phyloP scores from a whole-genome alignment of 176 grass and related monocot genomes.

The Cenchrus americanus region DNA sequence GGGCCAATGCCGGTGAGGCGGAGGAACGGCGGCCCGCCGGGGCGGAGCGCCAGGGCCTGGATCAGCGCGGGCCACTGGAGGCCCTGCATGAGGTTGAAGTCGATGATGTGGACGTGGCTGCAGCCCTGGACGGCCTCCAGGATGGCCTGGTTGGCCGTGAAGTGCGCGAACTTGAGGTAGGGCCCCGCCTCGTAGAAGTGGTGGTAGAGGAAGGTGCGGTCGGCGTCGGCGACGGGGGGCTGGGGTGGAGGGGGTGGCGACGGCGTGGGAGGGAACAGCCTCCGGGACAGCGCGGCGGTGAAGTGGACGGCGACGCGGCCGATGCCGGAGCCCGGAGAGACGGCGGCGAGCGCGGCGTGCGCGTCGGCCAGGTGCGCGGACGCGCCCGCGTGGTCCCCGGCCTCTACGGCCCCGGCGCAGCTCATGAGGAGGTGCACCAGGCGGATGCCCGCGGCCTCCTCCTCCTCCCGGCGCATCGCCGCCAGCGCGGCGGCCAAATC shows the following conservation, averaged over 20 bases:
- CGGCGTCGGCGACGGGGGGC: neutral
- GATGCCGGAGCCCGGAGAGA: conserved; percentile 66
- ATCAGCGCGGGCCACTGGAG: conserved; percentile 95
- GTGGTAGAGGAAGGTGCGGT: conserved; percentile 69
- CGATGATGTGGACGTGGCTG: conserved; percentile 71
- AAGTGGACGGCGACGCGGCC: conserved; percentile 87
- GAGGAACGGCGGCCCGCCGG: conserved; percentile 77
- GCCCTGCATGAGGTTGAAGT: conserved; percentile 96
- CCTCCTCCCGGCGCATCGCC: conserved; percentile 58
- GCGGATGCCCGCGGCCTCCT: conserved; percentile 77
- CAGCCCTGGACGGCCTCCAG: conserved; percentile 81
- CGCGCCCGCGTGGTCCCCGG: conserved; percentile 46
- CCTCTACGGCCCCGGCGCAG: conserved; percentile 82
- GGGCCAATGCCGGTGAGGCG: conserved; percentile 95
- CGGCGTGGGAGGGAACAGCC: conserved; percentile 48
- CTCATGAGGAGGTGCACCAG: conserved; percentile 89
- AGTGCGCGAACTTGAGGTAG: conserved; percentile 97
- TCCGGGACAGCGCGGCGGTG: conserved; percentile 65
- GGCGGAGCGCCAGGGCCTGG: conserved; percentile 85
- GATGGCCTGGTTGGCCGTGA: conserved; percentile 96
- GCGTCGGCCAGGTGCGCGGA: conserved; percentile 52
- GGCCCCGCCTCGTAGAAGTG: conserved; percentile 96
- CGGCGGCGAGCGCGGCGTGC: conserved; percentile 50
- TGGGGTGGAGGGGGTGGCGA: neutral
- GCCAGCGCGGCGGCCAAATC: conserved; percentile 36